Conservation (phyloP, 78 protist species). For the slime mould (Dictyostelium discoideum) region DNA sequence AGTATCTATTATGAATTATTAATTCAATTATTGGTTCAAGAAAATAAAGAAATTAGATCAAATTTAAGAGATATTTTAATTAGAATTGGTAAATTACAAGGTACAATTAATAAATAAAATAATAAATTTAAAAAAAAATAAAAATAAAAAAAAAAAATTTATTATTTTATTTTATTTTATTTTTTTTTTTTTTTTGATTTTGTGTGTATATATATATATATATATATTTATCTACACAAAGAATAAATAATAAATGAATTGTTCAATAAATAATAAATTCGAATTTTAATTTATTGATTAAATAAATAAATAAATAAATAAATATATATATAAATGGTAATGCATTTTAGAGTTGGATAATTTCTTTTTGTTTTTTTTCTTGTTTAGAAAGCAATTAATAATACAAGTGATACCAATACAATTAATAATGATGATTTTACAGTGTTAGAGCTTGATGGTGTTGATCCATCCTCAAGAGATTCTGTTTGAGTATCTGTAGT, state of each 20-base stretch:
- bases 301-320: not conserved
- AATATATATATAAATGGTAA: not conserved
- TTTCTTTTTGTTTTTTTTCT: too few relatives aligned
- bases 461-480: not conserved
- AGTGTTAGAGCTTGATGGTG: not conserved
- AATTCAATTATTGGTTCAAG: conserved; percentile 32
- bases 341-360: too few relatives aligned
- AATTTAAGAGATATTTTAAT: conserved; percentile 65
- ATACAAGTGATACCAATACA: not conserved
- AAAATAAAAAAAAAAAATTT: too few relatives aligned
- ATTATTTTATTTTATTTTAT: too few relatives aligned
- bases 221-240: too few relatives aligned
- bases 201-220: too few relatives aligned
- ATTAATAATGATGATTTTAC: not conserved
- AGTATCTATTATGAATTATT: conserved; percentile 52
- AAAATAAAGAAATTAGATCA: conserved; percentile 53
- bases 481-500: not conserved
- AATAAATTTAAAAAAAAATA: not conserved
- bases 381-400: too few relatives aligned
- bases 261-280: too few relatives aligned
- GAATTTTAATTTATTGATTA: too few relatives aligned
- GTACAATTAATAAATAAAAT: conserved; percentile 5
- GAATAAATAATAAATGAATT: too few relatives aligned
- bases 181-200: too few relatives aligned
- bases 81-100: conserved; percentile 42